Evolutionary conservation across 2,329 filamentous ascomycete species (phyloP), one percentile per base, ranked within the genome.

Genomic region (Fusarium sp.): DNA sequence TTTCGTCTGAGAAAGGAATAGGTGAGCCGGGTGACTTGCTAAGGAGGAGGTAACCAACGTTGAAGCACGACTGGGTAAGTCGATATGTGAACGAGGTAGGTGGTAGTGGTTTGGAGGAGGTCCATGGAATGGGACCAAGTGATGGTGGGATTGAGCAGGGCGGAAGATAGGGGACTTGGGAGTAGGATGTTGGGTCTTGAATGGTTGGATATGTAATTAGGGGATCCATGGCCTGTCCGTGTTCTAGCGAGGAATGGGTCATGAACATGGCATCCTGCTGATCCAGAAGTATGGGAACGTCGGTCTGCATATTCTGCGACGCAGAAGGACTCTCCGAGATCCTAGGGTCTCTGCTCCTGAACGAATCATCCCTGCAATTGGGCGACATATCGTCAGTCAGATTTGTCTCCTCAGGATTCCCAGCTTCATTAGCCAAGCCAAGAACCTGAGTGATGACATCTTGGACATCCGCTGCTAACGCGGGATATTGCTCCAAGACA

Each of bases 361-460:
- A 5, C 7, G 23, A 16, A 3, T 35, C 42, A 3, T 37, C 20
- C 4, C 28, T n/a, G 13, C 5, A 8, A 6, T 39, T 23, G 1
- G 38, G 52, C 1, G 43, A 31, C 26, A 33, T 18, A 18, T 12
- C 20, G 6, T 43, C 24, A 6, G 24, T 44, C 52, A 4, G 6
- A 18, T 5, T 26, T 8, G 8, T 29, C 2, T 58, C 52, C 9
- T 64, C 59, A 1, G 23, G n/a, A 3, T 65, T 60, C 1, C 33
- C 60, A 11, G 59, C 61, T 6, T 65, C 61, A 6, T 64, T 50
- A 3, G 59, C 61, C 8, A 64, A 11, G 5, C 12, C 12, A 15
- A 64, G 33, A 6, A 64, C 59, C 16, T 48, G 28, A 1, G 39
- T 26, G 6, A 64, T 64, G 6, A 64, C 52, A 11, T 58, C 10